Evolutionary conservation across 768 basidiomycete species (phyloP).

Genomic region (Lentinula sp.): DNA sequence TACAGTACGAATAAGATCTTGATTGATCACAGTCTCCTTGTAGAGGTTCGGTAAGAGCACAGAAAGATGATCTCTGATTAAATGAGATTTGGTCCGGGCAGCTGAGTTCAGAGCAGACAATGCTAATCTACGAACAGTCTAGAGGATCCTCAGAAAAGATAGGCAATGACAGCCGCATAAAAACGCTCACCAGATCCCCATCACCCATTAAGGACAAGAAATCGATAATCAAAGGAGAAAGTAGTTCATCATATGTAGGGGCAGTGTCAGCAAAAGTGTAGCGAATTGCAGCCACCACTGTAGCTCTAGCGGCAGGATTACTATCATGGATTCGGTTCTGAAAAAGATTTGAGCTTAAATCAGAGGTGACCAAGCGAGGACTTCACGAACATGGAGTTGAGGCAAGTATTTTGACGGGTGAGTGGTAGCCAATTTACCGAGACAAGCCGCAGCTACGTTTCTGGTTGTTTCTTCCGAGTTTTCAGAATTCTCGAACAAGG

Average conservation of each 20-base stretch:
- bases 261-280: constrained; percentile 90
- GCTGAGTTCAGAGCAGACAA: constrained; percentile 91
- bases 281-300: constrained; percentile 88
- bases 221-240: constrained; percentile 84
- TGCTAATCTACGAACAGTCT: constrained; percentile 89
- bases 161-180: background rate
- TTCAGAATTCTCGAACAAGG: constrained; percentile 87
- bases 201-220: constrained; percentile 92
- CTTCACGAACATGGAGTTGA: constrained; percentile 71
- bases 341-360: background rate
- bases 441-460: constrained; percentile 93
- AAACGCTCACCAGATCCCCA: constrained; percentile 62
- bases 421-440: constrained; percentile 91
- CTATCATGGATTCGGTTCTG: constrained; percentile 64
- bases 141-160: background rate
- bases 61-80: constrained; percentile 79
- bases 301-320: constrained; percentile 71
- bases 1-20: constrained; percentile 78
- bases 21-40: constrained; percentile 75
- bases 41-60: constrained; percentile 79
- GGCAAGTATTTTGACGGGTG: constrained; percentile 89
- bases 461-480: constrained; percentile 86
- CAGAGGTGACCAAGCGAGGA: background rate
- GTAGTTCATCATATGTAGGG: constrained; percentile 81
- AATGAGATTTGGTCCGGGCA: constrained; percentile 89